phyloP scores from a whole-genome alignment of 176 grass and related monocot species.

The Oryza nivara region DNA sequence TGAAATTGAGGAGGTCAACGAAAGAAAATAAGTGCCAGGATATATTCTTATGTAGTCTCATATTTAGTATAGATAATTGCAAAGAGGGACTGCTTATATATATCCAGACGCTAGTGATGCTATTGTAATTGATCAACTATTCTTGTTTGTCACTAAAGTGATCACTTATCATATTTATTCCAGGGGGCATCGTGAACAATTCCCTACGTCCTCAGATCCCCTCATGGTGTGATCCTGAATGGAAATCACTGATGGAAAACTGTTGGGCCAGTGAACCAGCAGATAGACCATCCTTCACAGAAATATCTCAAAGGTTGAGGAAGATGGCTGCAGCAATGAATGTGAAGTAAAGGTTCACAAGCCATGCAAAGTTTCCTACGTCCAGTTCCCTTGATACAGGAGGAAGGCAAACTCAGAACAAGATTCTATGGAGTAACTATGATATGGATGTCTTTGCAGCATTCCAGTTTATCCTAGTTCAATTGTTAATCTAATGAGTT shows the following conservation, averaged over 20 bases:
- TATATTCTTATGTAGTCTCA: not conserved
- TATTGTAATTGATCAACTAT: conserved; percentile 1
- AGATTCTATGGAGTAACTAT: conserved; percentile 35
- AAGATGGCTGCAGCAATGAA: conserved; percentile 94
- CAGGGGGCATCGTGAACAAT: conserved; percentile 86
- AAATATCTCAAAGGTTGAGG: conserved; percentile 89
- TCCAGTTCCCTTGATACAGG: conserved; percentile 31
- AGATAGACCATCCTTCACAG: conserved; percentile 87
- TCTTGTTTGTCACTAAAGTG: not conserved
- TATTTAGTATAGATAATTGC: conserved; percentile 18
- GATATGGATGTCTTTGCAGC: conserved; percentile 25
- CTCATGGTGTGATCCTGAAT: conserved; percentile 99
- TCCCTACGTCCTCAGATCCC: conserved; percentile 84
- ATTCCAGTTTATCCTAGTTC: conserved; percentile 30
- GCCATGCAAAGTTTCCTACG: conserved; percentile 12
- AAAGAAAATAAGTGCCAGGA: conserved; percentile 11
- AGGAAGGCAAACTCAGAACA: conserved; percentile 36
- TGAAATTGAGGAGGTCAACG: not conserved
- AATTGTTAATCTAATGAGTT: conserved; percentile 27
- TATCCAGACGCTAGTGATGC: conserved; percentile 10
- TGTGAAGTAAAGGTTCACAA: conserved; percentile 60
- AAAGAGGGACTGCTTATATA: conserved; percentile 20
- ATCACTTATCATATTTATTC: conserved; percentile 13
- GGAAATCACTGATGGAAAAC: conserved; percentile 90
- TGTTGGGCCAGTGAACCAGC: conserved; percentile 83